Percentiles rank a stretch among this genome's conserved stretches.
Evolutionary conservation across 345 rosid genomes (phyloP).

Genomic region (Hevea brasiliensis): DNA sequence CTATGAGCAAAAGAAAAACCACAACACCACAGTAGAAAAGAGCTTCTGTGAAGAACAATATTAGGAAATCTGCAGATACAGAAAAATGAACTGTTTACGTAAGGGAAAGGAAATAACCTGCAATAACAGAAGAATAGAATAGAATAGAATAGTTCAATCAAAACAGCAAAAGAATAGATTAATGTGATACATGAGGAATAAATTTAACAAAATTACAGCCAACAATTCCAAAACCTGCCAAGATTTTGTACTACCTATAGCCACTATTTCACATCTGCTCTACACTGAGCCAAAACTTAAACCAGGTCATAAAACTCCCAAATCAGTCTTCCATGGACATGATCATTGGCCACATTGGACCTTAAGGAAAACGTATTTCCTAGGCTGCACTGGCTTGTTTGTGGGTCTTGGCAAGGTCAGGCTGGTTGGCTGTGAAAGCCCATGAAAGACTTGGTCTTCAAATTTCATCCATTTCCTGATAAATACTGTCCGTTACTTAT

Average conservation of each 20-base stretch:
- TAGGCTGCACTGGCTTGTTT: background rate
- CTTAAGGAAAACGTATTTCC: background rate
- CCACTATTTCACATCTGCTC: background rate
- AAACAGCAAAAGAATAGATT: background rate
- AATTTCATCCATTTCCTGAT: background rate
- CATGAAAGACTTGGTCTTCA: background rate
- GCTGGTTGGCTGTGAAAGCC: background rate
- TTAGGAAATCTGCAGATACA: constrained; percentile 78
- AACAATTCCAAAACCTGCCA: constrained; percentile 7
- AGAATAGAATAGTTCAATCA: background rate
- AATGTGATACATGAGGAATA: background rate
- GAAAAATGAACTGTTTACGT: constrained; percentile 8
- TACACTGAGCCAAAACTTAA: background rate
- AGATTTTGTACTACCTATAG: background rate
- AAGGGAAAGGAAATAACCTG: background rate
- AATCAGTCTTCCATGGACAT: no score
- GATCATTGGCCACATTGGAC: no score
- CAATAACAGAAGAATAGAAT: background rate
- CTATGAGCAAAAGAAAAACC: constrained; percentile 64
- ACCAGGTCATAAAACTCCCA: background rate
- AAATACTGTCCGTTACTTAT: background rate
- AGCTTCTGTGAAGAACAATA: constrained; percentile 96
- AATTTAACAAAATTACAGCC: background rate
- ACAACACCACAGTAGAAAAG: constrained; percentile 92
- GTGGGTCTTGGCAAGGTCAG: background rate